Evolutionary conservation across 2,329 filamentous ascomycete species (phyloP).

Genomic region (Incumbomyces lentus): DNA sequence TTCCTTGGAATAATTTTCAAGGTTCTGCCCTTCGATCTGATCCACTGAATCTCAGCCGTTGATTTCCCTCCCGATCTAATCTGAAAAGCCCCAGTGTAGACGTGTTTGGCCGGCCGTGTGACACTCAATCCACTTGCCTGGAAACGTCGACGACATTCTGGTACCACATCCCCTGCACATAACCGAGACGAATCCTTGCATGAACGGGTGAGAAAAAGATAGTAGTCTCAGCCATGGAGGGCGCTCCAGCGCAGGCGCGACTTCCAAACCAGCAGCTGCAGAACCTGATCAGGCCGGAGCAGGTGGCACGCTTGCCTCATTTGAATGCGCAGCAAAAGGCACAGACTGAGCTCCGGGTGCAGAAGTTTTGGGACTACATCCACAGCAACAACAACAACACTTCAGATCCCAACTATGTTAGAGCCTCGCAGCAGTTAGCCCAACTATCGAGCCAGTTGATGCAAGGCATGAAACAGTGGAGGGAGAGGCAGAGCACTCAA

Average conservation of each 20-base stretch:
- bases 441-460: slow-evolving; percentile 43
- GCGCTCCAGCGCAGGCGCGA: slow-evolving; percentile 18
- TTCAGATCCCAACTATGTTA: slow-evolving; percentile 39
- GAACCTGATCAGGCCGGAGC: slow-evolving; percentile 41
- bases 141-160: not conserved
- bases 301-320: slow-evolving; percentile 43
- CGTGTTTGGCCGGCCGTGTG: not conserved
- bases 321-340: slow-evolving; percentile 46
- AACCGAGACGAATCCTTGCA: slow-evolving; percentile 1
- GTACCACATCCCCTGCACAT: slow-evolving; percentile 3
- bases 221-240: slow-evolving; percentile 22
- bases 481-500: slow-evolving; percentile 8
- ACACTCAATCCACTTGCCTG: not conserved
- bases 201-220: not conserved
- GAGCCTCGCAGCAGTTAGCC: slow-evolving; percentile 41
- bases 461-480: slow-evolving; percentile 40
- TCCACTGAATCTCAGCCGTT: too few species aligned
- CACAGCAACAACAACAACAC: slow-evolving; percentile 29
- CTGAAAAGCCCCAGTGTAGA: too few species aligned
- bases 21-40: too few species aligned
- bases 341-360: slow-evolving; percentile 45
- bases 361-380: slow-evolving; percentile 40
- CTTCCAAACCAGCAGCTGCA: slow-evolving; percentile 27
- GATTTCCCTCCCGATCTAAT: too few species aligned
- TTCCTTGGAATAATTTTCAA: too few species aligned